Percentiles rank a stretch among this genome's conserved stretches.
These are phyloP conservation scores for Oryza meridionalis DNA, from an alignment of 176 grass and related monocot genomes.

Conservation along the genomic window DNA sequence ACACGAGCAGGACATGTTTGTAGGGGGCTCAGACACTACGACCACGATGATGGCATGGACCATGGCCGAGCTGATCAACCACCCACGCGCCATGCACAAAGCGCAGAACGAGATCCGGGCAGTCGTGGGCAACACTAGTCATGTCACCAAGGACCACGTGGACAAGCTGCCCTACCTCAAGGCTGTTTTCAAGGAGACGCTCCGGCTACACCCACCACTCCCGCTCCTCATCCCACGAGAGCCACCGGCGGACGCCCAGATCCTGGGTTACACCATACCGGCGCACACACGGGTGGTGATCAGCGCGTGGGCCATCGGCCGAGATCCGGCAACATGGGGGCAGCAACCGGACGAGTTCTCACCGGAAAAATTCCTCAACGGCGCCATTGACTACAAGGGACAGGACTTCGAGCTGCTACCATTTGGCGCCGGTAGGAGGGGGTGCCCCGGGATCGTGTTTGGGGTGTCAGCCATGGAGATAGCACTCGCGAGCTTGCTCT, in stretches of 20 bases:
- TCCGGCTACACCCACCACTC: constrained; percentile 43
- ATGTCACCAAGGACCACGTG: constrained; percentile 21
- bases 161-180: constrained; percentile 19
- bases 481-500: constrained; percentile 31
- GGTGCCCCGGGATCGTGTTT: constrained; percentile 42
- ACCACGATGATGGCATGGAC: constrained; percentile 31
- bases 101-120: constrained; percentile 42
- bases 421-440: constrained; percentile 52
- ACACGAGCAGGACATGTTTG: constrained; percentile 39
- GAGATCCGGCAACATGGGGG: constrained; percentile 43
- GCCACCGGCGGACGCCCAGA: constrained; percentile 1
- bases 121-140: neutral
- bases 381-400: constrained; percentile 41
- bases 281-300: constrained; percentile 23
- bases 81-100: constrained; percentile 33
- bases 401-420: constrained; percentile 48
- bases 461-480: neutral
- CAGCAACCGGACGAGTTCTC: constrained; percentile 38
- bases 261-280: constrained; percentile 32
- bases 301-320: constrained; percentile 44
- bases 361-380: constrained; percentile 40
- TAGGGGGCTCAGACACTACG: neutral
- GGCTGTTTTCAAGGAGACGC: constrained; percentile 40
- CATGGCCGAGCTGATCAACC: constrained; percentile 40
- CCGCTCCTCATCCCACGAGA: constrained; percentile 44